phyloP scores from a whole-genome alignment of 108 stramenopile genomes.

The Skeletonema potamos region DNA sequence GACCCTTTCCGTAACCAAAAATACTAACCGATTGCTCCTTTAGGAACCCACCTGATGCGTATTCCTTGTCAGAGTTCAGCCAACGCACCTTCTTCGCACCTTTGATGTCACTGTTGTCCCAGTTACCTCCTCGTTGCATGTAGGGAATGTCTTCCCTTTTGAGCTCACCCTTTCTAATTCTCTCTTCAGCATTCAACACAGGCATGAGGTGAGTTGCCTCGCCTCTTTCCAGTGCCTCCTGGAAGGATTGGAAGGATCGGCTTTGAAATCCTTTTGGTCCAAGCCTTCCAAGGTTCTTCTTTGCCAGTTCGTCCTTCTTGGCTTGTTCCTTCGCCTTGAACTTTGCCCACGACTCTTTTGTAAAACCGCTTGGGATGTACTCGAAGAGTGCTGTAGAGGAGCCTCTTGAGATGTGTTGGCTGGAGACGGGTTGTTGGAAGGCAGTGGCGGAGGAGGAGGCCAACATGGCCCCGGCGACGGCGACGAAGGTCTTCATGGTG shows the following conservation, averaged over 20 bases:
- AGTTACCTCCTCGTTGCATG: conserved; percentile 80
- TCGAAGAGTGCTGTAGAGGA: conserved; percentile 37
- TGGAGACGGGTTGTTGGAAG: conserved; percentile 11
- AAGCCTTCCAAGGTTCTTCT: conserved; percentile 49
- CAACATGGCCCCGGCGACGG: conserved; percentile 22
- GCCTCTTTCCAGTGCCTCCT: conserved; percentile 80
- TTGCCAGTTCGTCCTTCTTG: conserved; percentile 47
- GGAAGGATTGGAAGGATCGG: conserved; percentile 77
- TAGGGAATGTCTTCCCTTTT: conserved; percentile 76
- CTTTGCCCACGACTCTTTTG: conserved; percentile 65
- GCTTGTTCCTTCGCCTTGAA: conserved; percentile 60
- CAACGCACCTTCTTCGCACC: conserved; percentile 49
- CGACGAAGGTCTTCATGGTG: conserved; percentile 24
- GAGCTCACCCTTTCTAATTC: conserved; percentile 61
- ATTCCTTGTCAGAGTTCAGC: conserved; percentile 49
- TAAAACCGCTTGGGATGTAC: conserved; percentile 84
- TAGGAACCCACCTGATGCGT: conserved; percentile 79
- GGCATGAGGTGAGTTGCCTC: conserved; percentile 74
- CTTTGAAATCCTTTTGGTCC: conserved; percentile 80
- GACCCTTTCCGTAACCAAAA: conserved; percentile 72
- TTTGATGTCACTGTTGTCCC: conserved; percentile 51
- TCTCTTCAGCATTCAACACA: conserved; percentile 66
- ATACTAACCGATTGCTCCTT: conserved; percentile 74
- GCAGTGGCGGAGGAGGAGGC: conserved; percentile 17
- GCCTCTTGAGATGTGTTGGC: conserved; percentile 1